A percentile compares a stretch with the other conserved stretches of the same genome.
phyloP scores from a whole-genome alignment of 2,329 filamentous ascomycete genomes.

The Trichoderma koningii region DNA sequence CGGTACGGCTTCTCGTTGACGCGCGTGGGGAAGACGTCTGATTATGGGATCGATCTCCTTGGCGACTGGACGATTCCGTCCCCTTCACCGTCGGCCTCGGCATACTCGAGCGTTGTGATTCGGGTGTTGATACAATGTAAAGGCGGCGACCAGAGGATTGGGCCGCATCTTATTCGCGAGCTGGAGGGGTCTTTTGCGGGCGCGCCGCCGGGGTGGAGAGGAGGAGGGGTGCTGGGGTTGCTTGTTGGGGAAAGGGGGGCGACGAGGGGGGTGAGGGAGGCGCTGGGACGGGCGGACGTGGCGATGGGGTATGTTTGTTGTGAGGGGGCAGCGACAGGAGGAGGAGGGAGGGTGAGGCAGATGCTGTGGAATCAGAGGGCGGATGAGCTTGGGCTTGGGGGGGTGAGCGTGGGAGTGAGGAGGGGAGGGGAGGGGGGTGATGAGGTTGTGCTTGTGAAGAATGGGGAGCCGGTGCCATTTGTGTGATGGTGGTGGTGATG shows the following conservation, averaged over 20 bases:
- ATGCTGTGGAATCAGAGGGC: constrained; percentile 72
- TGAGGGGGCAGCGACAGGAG: constrained; percentile 36
- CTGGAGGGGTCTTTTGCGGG: constrained; percentile 76
- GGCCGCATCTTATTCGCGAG: constrained; percentile 68
- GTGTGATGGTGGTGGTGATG: background rate
- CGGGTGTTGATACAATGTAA: constrained; percentile 70
- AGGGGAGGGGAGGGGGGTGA: background rate
- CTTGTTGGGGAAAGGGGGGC: constrained; percentile 69
- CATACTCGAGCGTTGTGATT: constrained; percentile 40
- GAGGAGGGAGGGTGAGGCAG: constrained; percentile 61
- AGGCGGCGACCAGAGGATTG: constrained; percentile 51
- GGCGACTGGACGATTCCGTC: constrained; percentile 65
- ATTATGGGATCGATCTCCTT: constrained; percentile 73
- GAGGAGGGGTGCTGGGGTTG: constrained; percentile 65
- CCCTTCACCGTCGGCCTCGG: constrained; percentile 41
- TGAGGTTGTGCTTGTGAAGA: constrained; percentile 19
- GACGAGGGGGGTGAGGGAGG: constrained; percentile 76
- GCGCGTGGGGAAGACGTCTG: constrained; percentile 66
- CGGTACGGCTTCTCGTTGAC: constrained; percentile 64
- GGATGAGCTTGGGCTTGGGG: constrained; percentile 62
- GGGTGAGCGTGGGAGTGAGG: constrained; percentile 54
- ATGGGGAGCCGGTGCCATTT: constrained; percentile 14
- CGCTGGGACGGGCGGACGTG: constrained; percentile 65
- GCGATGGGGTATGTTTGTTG: constrained; percentile 74
- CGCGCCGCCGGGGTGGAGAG: constrained; percentile 73